These are phyloP conservation scores for Talaromyces marneffei DNA, from an alignment of 2,329 filamentous ascomycete genomes.

Conservation along the genomic window DNA sequence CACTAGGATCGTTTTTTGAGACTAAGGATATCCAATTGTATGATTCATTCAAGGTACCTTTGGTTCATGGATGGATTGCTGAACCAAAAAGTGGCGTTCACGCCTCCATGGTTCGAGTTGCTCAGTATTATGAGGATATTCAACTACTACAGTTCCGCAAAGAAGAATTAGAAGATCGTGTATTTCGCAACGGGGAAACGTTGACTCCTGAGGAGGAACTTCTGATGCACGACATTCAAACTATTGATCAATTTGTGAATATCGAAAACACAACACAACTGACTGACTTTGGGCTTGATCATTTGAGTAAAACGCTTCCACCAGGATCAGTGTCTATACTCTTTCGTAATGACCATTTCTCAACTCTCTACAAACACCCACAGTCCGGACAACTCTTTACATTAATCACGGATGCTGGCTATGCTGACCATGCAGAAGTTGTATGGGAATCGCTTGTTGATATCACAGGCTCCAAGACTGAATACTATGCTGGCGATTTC, in stretches of 20 bases:
- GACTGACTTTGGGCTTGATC: conserved; percentile 71
- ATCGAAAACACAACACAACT: conserved; percentile 74
- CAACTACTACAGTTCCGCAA: conserved; percentile 84
- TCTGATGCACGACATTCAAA: conserved; percentile 73
- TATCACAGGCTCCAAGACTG: conserved; percentile 73
- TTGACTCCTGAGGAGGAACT: conserved; percentile 64
- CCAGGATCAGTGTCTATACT: conserved; percentile 82
- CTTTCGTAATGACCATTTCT: conserved; percentile 96
- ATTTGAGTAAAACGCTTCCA: conserved; percentile 63
- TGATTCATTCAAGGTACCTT: conserved; percentile 75
- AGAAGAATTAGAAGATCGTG: conserved; percentile 78
- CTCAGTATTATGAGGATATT: conserved; percentile 82
- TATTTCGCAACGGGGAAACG: conserved; percentile 56
- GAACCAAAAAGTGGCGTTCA: conserved; percentile 59
- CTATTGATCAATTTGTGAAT: conserved; percentile 76
- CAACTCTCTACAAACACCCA: conserved; percentile 85
- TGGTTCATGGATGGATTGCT: conserved; percentile 92
- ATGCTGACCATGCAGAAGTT: conserved; percentile 78
- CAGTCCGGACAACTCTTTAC: conserved; percentile 68
- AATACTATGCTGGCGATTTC: conserved; percentile 89
- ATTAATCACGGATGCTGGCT: conserved; percentile 88
- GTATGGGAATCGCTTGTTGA: conserved; percentile 94
- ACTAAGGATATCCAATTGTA: conserved; percentile 89
- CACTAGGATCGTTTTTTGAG: conserved; percentile 73
- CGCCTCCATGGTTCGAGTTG: conserved; percentile 65